Evolutionary conservation across 2,329 filamentous ascomycete genomes (phyloP).

Genomic region (Fusarium acutatum): DNA sequence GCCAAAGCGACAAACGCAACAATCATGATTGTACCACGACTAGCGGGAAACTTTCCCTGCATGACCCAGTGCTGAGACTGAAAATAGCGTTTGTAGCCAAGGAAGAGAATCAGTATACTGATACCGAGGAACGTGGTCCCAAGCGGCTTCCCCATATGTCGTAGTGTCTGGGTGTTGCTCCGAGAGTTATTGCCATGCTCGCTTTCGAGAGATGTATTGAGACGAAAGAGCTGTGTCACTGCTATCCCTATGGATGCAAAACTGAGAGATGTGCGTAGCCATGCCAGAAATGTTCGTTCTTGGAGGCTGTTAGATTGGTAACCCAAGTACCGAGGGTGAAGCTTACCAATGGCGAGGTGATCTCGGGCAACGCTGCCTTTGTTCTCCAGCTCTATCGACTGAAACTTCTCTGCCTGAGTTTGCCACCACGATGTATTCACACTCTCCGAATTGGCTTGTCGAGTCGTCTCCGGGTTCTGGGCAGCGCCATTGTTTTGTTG

Average conservation of each 20-base stretch:
- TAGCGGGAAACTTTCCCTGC: slow-evolving; percentile 80
- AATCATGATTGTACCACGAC: slow-evolving; percentile 76
- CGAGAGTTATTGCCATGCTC: slow-evolving; percentile 40
- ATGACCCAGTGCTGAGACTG: slow-evolving; percentile 83
- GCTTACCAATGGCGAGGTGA: slow-evolving; percentile 78
- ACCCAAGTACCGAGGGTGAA: not conserved
- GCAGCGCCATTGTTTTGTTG: slow-evolving; percentile 5
- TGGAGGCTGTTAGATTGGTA: slow-evolving; percentile 4
- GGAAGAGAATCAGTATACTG: slow-evolving; percentile 75
- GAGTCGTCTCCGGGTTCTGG: slow-evolving; percentile 12
- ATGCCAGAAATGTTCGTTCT: slow-evolving; percentile 88
- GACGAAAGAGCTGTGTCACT: slow-evolving; percentile 83
- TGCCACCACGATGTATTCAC: slow-evolving; percentile 59
- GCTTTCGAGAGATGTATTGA: slow-evolving; percentile 71
- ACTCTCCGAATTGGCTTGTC: slow-evolving; percentile 32
- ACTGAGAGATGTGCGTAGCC: slow-evolving; percentile 82
- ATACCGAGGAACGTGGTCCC: slow-evolving; percentile 76
- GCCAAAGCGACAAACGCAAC: slow-evolving; percentile 72
- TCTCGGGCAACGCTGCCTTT: slow-evolving; percentile 86
- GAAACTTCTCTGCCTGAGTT: slow-evolving; percentile 57
- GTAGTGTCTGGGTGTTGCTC: slow-evolving; percentile 56
- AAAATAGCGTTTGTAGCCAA: slow-evolving; percentile 83
- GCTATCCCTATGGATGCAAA: slow-evolving; percentile 87
- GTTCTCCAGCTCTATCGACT: slow-evolving; percentile 80
- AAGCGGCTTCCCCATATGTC: slow-evolving; percentile 75